A percentile compares a stretch with the other conserved stretches of the same genome.
Evolutionary conservation across 23 red algal genomes (phyloP).

Genomic region (Gracilaria domingensis): DNA sequence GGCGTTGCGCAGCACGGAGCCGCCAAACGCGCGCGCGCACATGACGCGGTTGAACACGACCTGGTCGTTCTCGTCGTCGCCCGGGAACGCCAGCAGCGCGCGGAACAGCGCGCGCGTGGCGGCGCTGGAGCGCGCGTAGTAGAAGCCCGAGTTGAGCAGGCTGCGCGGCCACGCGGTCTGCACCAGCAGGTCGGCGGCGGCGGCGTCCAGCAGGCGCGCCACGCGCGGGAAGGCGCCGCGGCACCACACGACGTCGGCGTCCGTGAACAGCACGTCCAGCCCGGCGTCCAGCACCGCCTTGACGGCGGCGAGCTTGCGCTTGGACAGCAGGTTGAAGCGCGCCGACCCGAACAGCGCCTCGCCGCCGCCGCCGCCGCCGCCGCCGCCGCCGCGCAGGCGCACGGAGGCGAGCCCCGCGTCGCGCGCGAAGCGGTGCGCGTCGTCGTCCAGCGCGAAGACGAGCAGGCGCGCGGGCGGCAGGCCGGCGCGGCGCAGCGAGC

Average conservation of each 20-base stretch:
- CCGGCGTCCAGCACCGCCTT: conserved; percentile 22
- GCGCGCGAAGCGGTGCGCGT: background rate
- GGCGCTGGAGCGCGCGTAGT: conserved; percentile 10
- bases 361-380: background rate
- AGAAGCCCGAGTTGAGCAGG: conserved; percentile 53
- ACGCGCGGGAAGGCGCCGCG: background rate
- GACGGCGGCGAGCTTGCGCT: conserved; percentile 37
- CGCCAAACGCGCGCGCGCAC: conserved; percentile 27
- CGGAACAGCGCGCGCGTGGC: conserved; percentile 9
- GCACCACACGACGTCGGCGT: conserved; percentile 55
- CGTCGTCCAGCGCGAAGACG: conserved; percentile 29
- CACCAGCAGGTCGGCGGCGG: conserved; percentile 4
- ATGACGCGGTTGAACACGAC: conserved; percentile 56
- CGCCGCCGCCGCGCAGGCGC: background rate
- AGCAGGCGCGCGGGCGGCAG: background rate
- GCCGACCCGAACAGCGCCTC: conserved; percentile 29
- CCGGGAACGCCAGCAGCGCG: conserved; percentile 22
- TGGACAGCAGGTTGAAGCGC: conserved; percentile 42
- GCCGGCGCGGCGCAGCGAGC: conserved; percentile 13
- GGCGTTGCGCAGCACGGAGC: background rate
- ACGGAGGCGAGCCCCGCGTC: background rate
- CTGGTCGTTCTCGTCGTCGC: conserved; percentile 45
- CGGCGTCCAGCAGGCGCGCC: background rate
- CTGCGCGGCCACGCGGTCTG: conserved; percentile 52
- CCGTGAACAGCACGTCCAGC: conserved; percentile 44